Conservation (phyloP, 2,329 filamentous ascomycete species). For the Samsoniella hepiali region DNA sequence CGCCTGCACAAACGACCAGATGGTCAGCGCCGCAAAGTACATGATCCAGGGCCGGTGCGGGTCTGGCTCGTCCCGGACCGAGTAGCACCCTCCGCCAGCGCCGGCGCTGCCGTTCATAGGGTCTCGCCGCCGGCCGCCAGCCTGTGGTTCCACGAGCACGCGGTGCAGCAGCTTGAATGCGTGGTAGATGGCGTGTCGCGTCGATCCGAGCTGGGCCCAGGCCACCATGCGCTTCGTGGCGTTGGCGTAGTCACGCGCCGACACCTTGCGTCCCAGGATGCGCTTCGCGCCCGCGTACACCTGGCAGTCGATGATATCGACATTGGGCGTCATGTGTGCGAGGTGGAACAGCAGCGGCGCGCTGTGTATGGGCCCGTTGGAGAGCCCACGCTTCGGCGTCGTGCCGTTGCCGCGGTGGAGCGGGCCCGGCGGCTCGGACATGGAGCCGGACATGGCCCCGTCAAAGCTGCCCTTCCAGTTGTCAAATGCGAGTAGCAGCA, state of each 20-base stretch:
- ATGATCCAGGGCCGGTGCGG: slow-evolving; percentile 88
- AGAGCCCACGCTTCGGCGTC: slow-evolving; percentile 48
- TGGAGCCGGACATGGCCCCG: slow-evolving; percentile 50
- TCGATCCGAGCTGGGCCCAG: slow-evolving; percentile 73
- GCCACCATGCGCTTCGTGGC: slow-evolving; percentile 72
- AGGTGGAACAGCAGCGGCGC: slow-evolving; percentile 80
- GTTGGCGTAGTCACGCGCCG: slow-evolving; percentile 68
- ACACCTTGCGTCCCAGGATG: slow-evolving; percentile 75
- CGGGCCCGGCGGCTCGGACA: slow-evolving; percentile 29
- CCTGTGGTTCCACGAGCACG: slow-evolving; percentile 61
- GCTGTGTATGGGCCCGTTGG: slow-evolving; percentile 67
- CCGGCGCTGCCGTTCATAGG: neutral
- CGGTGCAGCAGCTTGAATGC: slow-evolving; percentile 75
- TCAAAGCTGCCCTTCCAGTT: slow-evolving; percentile 87
- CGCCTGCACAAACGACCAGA: slow-evolving; percentile 85
- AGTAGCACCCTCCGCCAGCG: slow-evolving; percentile 53
- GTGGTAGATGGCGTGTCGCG: slow-evolving; percentile 79
- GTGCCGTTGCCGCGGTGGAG: neutral
- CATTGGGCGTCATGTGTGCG: slow-evolving; percentile 84
- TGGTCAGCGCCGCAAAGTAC: slow-evolving; percentile 80
- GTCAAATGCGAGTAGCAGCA: slow-evolving; percentile 76
- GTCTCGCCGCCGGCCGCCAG: slow-evolving; percentile 24
- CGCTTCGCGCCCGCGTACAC: slow-evolving; percentile 79
- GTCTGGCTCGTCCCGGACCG: slow-evolving; percentile 72
- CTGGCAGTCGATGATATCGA: slow-evolving; percentile 85